Evolutionary conservation across 805 yeast genomes (phyloP), one percentile per base, ranked within the genome.

Genomic region (Candida endomychidarum): DNA sequence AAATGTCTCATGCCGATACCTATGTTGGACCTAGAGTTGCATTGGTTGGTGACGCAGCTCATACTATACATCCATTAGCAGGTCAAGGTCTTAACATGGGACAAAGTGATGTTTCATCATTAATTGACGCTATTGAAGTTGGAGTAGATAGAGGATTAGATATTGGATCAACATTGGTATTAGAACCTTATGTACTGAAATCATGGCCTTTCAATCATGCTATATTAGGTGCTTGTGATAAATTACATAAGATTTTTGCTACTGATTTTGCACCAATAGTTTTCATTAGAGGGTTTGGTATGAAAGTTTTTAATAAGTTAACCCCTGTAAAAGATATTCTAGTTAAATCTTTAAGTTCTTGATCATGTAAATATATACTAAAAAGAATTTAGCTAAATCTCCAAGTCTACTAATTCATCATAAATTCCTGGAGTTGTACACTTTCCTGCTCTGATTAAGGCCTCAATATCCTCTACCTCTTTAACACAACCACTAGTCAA

Each of bases 61-160:
- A 93, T 53, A 84, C 97, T 0, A 87, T 96, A 1, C 98, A 93
- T 59, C 99, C 99, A 2, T 71, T 93, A 44, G 97, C 97, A 3
- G 99, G 99, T 8, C 99, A 93, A 63, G 99, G 99, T 18, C 74
- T 93, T 41, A 93, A 93, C 61, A 89, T 91, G 96, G 99, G 99
- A 15, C 97, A 90, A 60, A 82, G 84, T 19, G 99, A 93, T 58
- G 96, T 87, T 2, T 80, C 81, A 42, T 67, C 81, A 2, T 69
- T 93, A 21, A 80, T 83, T 1, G 65, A 57, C 2, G 86, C 91
- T 0, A 54, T 93, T 19, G 95, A 86, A 48, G 67, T 46, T 8
- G 95, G 95, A 0, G 65, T 77, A 2, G 67, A 69, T 28, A 70
- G 96, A 32, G 99, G 99, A 0, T 71, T 86, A 42, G 99, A 93